These are phyloP conservation scores for Alloteropsis angusta DNA, from an alignment of 202 grass and related monocot species.

Conservation along the genomic window DNA sequence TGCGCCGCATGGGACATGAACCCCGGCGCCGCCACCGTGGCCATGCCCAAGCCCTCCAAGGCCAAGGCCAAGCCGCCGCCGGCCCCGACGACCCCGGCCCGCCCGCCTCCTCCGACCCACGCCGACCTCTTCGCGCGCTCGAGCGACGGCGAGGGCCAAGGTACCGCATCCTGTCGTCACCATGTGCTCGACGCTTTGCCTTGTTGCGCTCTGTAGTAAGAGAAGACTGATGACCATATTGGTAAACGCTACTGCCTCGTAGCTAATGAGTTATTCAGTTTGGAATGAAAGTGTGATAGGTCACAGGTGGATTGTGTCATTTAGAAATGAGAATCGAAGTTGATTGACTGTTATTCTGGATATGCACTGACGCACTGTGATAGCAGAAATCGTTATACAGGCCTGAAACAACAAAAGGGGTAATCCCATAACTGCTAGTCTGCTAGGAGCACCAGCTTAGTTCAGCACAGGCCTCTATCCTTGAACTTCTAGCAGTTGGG, in stretches of 20 bases:
- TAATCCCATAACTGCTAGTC: background rate
- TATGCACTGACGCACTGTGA: no score
- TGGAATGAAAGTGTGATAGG: background rate
- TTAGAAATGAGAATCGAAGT: background rate
- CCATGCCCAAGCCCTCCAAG: slow-evolving; percentile 37
- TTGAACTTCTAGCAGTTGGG: background rate
- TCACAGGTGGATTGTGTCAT: background rate
- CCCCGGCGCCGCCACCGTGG: slow-evolving; percentile 46
- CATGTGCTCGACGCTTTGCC: background rate
- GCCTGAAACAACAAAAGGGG: background rate
- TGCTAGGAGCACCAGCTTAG: background rate
- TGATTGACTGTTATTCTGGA: background rate
- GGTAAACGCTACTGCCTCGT: background rate
- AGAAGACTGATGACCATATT: background rate
- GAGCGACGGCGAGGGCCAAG: slow-evolving; percentile 19
- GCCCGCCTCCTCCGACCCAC: slow-evolving; percentile 31
- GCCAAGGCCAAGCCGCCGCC: slow-evolving; percentile 23
- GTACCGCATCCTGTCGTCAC: background rate
- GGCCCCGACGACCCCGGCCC: background rate
- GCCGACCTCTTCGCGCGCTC: slow-evolving; percentile 36
- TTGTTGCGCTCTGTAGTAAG: background rate
- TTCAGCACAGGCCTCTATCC: background rate
- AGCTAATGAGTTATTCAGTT: background rate
- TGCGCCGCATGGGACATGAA: slow-evolving; percentile 86
- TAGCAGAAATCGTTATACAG: background rate